phyloP scores from a whole-genome alignment of 352 stramenopile species.

The Phytophthora sojae region DNA sequence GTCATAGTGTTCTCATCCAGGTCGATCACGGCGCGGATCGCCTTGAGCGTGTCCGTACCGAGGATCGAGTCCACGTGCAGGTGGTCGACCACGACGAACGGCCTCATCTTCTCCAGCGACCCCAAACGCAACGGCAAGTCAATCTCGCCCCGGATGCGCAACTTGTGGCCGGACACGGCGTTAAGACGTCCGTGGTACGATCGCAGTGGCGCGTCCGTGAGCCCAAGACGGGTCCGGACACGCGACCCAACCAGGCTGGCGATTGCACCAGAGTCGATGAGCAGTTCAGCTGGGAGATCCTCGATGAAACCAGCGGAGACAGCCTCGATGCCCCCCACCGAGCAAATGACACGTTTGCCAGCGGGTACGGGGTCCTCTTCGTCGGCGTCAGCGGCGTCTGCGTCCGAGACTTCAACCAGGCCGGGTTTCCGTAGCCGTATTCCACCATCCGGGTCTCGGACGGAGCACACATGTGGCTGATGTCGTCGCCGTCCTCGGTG shows the following conservation, averaged over 20 bases:
- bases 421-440: too few relatives aligned
- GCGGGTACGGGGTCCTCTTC: neutral
- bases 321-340: neutral
- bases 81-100: neutral
- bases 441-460: neutral
- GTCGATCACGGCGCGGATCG: constrained; percentile 2
- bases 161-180: neutral
- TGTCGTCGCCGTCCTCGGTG: neutral
- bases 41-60: neutral
- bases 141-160: neutral
- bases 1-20: neutral
- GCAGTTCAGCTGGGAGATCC: neutral
- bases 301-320: neutral
- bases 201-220: neutral
- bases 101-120: neutral
- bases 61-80: neutral
- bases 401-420: neutral
- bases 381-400: neutral
- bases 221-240: neutral
- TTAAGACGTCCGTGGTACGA: neutral
- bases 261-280: neutral
- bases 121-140: neutral
- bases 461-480: neutral
- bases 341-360: neutral
- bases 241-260: neutral